Percentiles rank a stretch among this genome's conserved stretches.
Conservation (phyloP, 495 filamentous ascomycete genomes). For the Podospora australis region DNA sequence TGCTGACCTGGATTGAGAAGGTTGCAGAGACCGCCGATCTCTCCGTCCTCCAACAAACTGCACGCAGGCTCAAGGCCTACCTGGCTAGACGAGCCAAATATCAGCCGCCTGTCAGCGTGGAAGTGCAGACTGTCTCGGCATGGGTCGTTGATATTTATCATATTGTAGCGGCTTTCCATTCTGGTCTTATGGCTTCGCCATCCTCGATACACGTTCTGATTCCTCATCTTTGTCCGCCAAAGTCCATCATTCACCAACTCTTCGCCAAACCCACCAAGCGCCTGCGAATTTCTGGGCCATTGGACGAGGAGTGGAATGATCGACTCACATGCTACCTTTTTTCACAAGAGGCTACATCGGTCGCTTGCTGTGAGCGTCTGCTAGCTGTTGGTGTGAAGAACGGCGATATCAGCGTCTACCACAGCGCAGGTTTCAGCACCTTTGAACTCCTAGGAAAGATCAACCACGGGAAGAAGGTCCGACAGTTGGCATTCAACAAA, state of each 20-base stretch:
- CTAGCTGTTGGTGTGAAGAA: constrained; percentile 11
- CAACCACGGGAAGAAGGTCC: constrained; percentile 3
- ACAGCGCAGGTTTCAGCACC: background rate
- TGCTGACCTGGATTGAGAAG: background rate
- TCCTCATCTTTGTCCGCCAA: constrained; percentile 8
- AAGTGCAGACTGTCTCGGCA: background rate
- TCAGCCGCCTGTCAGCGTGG: background rate
- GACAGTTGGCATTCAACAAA: constrained; percentile 6
- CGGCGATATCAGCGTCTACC: constrained; percentile 6
- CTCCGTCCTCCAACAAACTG: constrained; percentile 1
- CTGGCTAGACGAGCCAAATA: background rate
- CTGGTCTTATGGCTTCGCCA: constrained; percentile 8
- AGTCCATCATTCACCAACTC: constrained; percentile 7
- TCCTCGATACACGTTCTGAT: constrained; percentile 6
- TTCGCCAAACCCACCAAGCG: constrained; percentile 6
- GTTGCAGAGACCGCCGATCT: background rate
- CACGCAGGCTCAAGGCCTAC: background rate
- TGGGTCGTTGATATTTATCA: constrained; percentile 4
- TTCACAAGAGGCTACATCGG: background rate
- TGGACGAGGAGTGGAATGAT: constrained; percentile 9
- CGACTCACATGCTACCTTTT: constrained; percentile 8
- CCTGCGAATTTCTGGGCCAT: constrained; percentile 3
- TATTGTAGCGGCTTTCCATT: constrained; percentile 1
- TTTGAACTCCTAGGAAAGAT: constrained; percentile 2
- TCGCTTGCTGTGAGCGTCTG: constrained; percentile 3